These are phyloP conservation scores for Nephelium lappaceum DNA, from an alignment of 345 rosid genomes.

Conservation along the genomic window DNA sequence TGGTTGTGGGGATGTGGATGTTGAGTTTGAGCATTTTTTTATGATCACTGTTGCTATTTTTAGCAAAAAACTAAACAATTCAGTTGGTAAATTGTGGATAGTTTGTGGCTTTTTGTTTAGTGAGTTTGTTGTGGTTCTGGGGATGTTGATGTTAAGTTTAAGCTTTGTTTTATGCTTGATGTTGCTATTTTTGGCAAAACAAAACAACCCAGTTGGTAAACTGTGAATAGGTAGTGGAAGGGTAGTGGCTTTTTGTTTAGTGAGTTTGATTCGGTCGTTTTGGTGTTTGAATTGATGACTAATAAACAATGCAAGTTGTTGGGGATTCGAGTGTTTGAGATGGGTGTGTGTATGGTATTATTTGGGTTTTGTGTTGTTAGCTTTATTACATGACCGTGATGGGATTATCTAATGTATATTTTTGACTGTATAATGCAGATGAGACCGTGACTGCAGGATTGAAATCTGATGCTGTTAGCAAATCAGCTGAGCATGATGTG, in stretches of 20 bases:
- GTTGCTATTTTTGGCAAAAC: too few species aligned
- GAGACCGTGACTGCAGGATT: conserved; percentile 24
- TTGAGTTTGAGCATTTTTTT: neutral
- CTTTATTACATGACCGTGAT: neutral
- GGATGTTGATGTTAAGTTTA: too few species aligned
- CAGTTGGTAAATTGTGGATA: neutral
- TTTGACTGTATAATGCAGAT: conserved; percentile 25
- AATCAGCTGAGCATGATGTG: conserved; percentile 31
- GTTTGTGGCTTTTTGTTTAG: neutral
- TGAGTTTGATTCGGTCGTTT: too few species aligned
- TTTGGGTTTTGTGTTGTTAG: neutral
- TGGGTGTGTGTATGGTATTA: neutral
- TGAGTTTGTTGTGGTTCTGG: neutral
- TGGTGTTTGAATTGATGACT: neutral
- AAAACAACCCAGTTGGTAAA: too few species aligned
- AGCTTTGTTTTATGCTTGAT: too few species aligned
- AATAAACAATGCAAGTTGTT: neutral
- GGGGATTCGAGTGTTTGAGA: neutral
- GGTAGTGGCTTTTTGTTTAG: too few species aligned
- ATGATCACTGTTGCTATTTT: neutral
- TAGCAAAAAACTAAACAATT: neutral
- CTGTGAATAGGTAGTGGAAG: too few species aligned
- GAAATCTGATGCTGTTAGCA: conserved; percentile 27
- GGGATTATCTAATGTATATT: neutral
- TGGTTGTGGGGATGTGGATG: neutral